Evolutionary conservation across 495 filamentous ascomycete species (phyloP).

Genomic region (Lophium mytilinum): DNA sequence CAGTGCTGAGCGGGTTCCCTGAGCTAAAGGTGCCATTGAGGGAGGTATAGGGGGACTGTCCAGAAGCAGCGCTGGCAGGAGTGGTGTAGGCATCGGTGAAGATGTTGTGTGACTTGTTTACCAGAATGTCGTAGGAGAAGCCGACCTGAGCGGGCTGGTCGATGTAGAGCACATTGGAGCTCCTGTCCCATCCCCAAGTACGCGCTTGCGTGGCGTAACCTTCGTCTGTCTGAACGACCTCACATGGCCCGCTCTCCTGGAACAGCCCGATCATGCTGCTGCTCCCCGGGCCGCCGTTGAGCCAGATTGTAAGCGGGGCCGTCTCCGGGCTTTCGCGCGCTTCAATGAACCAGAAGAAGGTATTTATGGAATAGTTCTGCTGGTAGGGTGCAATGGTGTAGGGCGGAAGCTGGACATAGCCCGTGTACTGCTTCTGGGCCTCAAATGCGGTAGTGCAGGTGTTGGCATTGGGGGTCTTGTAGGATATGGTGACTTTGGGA

Average conservation of each 20-base stretch:
- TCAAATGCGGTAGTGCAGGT: slow-evolving; percentile 30
- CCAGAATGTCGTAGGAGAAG: slow-evolving; percentile 37
- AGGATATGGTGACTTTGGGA: slow-evolving; percentile 51
- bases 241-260: slow-evolving; percentile 32
- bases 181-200: slow-evolving; percentile 35
- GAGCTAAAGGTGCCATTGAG: slow-evolving; percentile 61
- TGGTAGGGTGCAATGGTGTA: slow-evolving; percentile 42
- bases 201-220: slow-evolving; percentile 31
- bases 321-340: slow-evolving; percentile 32
- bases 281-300: slow-evolving; percentile 53
- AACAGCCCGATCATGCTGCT: slow-evolving; percentile 34
- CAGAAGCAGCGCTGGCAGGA: slow-evolving; percentile 15
- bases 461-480: slow-evolving; percentile 48
- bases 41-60: slow-evolving; percentile 37
- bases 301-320: slow-evolving; percentile 43
- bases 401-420: slow-evolving; percentile 43
- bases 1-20: slow-evolving; percentile 41
- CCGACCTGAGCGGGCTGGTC: slow-evolving; percentile 38
- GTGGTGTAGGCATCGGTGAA: slow-evolving; percentile 20
- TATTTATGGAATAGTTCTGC: slow-evolving; percentile 54
- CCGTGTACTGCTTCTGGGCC: slow-evolving; percentile 32
- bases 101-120: slow-evolving; percentile 35
- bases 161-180: slow-evolving; percentile 36
- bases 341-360: slow-evolving; percentile 40
- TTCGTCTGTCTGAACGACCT: slow-evolving; percentile 33